A percentile compares a stretch with the other conserved stretches of the same genome.
Evolutionary conservation across 176 grass and related monocot species (phyloP).

Genomic region (Pontederia crassipes): DNA sequence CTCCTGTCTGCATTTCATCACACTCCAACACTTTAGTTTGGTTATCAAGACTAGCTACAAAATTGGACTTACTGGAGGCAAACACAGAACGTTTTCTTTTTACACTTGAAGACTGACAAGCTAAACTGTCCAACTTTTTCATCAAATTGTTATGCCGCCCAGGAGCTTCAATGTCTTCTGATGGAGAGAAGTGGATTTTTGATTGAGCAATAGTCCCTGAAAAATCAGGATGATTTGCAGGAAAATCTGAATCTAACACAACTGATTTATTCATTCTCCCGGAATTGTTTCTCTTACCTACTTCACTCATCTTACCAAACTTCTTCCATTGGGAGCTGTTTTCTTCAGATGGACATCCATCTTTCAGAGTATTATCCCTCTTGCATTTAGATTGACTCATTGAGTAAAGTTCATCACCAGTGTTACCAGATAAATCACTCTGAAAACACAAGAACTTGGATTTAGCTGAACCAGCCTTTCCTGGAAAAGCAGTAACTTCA

Average conservation of each 20-base stretch:
- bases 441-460: not conserved
- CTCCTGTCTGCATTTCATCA: conserved; percentile 20
- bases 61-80: conserved; percentile 26
- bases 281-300: conserved; percentile 6
- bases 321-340: conserved; percentile 9
- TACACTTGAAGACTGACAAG: conserved; percentile 26
- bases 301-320: conserved; percentile 28
- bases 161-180: conserved; percentile 19
- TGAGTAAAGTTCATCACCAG: conserved; percentile 8
- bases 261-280: not conserved
- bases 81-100: conserved; percentile 38
- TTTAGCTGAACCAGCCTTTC: conserved; percentile 22
- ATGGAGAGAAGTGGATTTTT: conserved; percentile 30
- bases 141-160: conserved; percentile 7
- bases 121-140: conserved; percentile 20
- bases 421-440: not conserved
- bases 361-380: conserved; percentile 27
- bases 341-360: conserved; percentile 20
- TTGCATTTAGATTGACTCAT: conserved; percentile 30
- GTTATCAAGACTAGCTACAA: conserved; percentile 23
- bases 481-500: conserved; percentile 10
- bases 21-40: conserved; percentile 23
- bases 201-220: conserved; percentile 15
- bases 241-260: conserved; percentile 3
- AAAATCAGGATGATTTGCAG: conserved; percentile 21